phyloP scores from a whole-genome alignment of 1,284 basidiomycete species.

The Fomitopsis schrenkii region DNA sequence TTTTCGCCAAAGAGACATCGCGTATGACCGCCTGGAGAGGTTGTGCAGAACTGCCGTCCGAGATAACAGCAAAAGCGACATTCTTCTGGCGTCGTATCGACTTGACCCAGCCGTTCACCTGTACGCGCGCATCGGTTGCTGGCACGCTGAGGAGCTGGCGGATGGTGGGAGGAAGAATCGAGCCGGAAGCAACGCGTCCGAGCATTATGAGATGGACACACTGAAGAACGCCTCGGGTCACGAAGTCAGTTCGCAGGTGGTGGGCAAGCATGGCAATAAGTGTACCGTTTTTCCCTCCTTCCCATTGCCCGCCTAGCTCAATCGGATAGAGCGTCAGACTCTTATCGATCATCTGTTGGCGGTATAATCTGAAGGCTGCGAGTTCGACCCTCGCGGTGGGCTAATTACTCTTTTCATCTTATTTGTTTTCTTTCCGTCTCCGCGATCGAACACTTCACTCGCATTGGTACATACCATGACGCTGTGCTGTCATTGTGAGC shows the following conservation, averaged over 20 bases:
- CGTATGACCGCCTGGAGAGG: conserved; percentile 79
- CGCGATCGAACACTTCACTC: no score
- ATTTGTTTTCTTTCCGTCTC: no score
- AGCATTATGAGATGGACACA: not conserved
- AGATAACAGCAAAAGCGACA: conserved; percentile 78
- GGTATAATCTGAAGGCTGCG: conserved; percentile 44
- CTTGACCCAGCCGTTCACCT: conserved; percentile 78
- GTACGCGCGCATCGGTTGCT: conserved; percentile 18
- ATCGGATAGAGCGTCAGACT: conserved; percentile 88
- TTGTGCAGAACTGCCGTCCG: conserved; percentile 70
- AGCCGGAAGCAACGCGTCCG: conserved; percentile 11
- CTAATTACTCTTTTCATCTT: conserved; percentile 33
- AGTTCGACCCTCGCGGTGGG: conserved; percentile 90
- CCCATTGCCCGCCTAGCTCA: conserved; percentile 84
- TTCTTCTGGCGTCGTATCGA: conserved; percentile 84
- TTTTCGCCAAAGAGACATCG: conserved; percentile 37
- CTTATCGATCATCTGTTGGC: conserved; percentile 12
- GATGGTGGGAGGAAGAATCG: conserved; percentile 48
- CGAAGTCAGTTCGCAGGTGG: no score
- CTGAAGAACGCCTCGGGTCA: not conserved
- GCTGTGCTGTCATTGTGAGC: no score
- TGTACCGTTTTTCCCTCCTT: no score
- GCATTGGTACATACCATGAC: no score
- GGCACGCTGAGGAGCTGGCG: conserved; percentile 44
- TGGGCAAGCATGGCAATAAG: no score